These are phyloP conservation scores for Datisca glomerata DNA, from an alignment of 306 rosid species.

Conservation along the genomic window DNA sequence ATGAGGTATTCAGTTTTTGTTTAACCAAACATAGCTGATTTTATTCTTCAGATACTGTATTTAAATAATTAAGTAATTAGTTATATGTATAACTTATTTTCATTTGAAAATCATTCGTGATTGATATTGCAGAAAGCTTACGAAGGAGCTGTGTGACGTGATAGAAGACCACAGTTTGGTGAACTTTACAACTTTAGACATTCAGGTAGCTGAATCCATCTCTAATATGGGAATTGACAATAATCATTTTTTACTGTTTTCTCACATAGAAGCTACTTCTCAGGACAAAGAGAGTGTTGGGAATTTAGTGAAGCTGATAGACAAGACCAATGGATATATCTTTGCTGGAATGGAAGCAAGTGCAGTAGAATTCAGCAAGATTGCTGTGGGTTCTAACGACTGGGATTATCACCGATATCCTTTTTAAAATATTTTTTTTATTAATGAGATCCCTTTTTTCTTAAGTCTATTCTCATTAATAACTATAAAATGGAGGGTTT, in stretches of 20 bases:
- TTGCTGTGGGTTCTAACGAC: constrained; percentile 70
- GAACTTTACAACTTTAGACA: constrained; percentile 79
- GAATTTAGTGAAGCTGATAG: constrained; percentile 71
- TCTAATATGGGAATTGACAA: neutral
- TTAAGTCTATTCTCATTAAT: neutral
- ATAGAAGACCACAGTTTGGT: constrained; percentile 62
- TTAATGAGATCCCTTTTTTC: neutral
- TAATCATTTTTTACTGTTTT: constrained; percentile 12
- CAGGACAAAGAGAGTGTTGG: constrained; percentile 98
- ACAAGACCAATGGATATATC: constrained; percentile 83
- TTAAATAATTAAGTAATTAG: too few relatives aligned
- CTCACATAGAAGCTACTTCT: constrained; percentile 14
- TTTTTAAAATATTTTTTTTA: constrained; percentile 14
- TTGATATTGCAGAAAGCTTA: constrained; percentile 71
- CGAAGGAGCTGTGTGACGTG: constrained; percentile 86
- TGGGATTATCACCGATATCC: constrained; percentile 99
- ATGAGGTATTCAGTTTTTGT: neutral
- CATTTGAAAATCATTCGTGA: too few relatives aligned
- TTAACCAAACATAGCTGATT: neutral
- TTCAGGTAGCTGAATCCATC: constrained; percentile 46
- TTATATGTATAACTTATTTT: too few relatives aligned
- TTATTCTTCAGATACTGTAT: constrained; percentile 1
- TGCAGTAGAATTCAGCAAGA: constrained; percentile 90
- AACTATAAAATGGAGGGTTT: neutral
- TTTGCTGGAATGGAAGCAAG: constrained; percentile 78